These are phyloP conservation scores for Daldinia eschscholtzii DNA, from an alignment of 2,329 filamentous ascomycete genomes.

Conservation along the genomic window DNA sequence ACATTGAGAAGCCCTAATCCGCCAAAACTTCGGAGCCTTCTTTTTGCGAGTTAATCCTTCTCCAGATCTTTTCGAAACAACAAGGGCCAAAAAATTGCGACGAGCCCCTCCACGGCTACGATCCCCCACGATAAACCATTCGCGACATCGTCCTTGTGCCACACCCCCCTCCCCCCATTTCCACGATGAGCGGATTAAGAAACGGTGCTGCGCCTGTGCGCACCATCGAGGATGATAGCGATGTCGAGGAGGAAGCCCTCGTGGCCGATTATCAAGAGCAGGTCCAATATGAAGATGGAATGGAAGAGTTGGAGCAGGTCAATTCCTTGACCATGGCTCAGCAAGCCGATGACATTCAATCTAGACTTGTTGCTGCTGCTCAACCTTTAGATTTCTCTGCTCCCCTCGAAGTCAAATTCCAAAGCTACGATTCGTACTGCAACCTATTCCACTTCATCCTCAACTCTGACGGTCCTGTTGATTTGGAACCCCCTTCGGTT, in stretches of 20 bases:
- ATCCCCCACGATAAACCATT: constrained; percentile 41
- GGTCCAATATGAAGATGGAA: constrained; percentile 90
- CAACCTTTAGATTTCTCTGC: constrained; percentile 97
- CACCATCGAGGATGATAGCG: constrained; percentile 82
- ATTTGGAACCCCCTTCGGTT: constrained; percentile 96
- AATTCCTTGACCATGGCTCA: constrained; percentile 76
- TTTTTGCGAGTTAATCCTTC: constrained; percentile 27
- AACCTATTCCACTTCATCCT: constrained; percentile 99
- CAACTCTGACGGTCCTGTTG: constrained; percentile 98
- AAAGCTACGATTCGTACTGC: constrained; percentile 99
- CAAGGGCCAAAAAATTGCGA: constrained; percentile 48
- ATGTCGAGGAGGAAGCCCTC: constrained; percentile 95
- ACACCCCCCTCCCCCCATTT: constrained; percentile 17
- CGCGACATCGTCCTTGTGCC: constrained; percentile 32
- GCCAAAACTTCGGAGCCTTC: constrained; percentile 52
- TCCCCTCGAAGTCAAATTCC: constrained; percentile 95
- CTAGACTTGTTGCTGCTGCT: constrained; percentile 89
- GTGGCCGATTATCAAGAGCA: constrained; percentile 97
- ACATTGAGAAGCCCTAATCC: constrained; percentile 50
- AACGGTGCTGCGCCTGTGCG: constrained; percentile 72
- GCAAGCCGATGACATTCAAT: constrained; percentile 91
- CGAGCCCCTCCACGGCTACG: constrained; percentile 43
- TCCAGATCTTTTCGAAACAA: constrained; percentile 20
- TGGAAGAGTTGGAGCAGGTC: constrained; percentile 83
- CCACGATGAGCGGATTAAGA: constrained; percentile 71